Evolutionary conservation across 345 rosid species (phyloP), one percentile per base, ranked within the genome.

Genomic region (Populus davidiana): DNA sequence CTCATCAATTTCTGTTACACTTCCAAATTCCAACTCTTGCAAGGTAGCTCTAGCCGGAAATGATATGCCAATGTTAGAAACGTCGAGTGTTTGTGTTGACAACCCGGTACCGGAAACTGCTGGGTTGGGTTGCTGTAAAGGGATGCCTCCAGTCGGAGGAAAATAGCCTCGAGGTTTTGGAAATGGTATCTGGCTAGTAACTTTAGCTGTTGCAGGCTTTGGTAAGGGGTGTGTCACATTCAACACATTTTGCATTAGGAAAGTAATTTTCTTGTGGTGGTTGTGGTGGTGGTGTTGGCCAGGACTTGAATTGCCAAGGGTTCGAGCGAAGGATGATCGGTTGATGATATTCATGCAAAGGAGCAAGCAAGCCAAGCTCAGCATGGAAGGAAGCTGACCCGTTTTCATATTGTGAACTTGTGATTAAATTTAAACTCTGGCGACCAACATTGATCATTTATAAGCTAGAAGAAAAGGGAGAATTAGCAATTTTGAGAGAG

Each of bases 11-110:
- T 75, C 66, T 13, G 79, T 75, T 38, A 88, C 59, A 2, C 77
- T 82, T 12, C 91, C 87, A 31, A 81, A 75, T 76, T 90, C 90
- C 54, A 89, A 56, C 66, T 90, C 91, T 72, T 85, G 89, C 20
- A 86, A 85, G 2, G 87, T 79, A 49, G 88, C 87, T 49, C 78
- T 84, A 13, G 86, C 69, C 0, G 88, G 89, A 36, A 87, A 90
- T 8, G 74, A 76, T 1, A 82, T 29, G 9, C 87, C 86, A 6
- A 62, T 49, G 62, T 70, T 77, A 0, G 90, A 71, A 44, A 78
- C 43, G 50, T 82, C 86, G n/a, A 81, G 78, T 1, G 87, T 78
- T 61, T 80, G 81, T 43, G 85, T 74, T n/a, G n/a, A n/a, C n/a
- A n/a, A n/a, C n/a, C n/a, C n/a, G n/a, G n/a, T n/a, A n/a, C n/a